These are phyloP conservation scores for Saccharomyces hybrid DNA, from an alignment of 1,139 yeast species.

Conservation along the genomic window DNA sequence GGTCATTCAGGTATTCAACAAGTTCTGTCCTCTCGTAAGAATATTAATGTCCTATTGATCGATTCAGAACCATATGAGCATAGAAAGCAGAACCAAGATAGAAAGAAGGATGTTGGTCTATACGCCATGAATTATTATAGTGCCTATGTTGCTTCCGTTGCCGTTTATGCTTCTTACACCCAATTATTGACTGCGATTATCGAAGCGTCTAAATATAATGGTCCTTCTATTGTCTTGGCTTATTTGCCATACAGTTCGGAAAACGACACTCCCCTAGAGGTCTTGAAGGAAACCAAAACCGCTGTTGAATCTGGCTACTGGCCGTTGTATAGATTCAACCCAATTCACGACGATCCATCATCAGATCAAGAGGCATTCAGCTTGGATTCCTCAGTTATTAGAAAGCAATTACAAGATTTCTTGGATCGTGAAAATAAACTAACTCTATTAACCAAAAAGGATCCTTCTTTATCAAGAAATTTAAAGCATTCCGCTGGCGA, in stretches of 20 bases:
- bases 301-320: slow-evolving; percentile 93
- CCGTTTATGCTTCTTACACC: slow-evolving; percentile 87
- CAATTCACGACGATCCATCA: slow-evolving; percentile 41
- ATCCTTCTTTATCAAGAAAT: slow-evolving; percentile 73
- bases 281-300: slow-evolving; percentile 76
- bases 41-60: slow-evolving; percentile 76
- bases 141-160: slow-evolving; percentile 89
- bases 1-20: slow-evolving; percentile 91
- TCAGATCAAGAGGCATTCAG: slow-evolving; percentile 49
- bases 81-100: slow-evolving; percentile 27
- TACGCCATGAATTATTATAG: slow-evolving; percentile 93
- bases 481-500: slow-evolving; percentile 56
- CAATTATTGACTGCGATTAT: slow-evolving; percentile 82
- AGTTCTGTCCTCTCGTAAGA: slow-evolving; percentile 65
- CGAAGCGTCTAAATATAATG: slow-evolving; percentile 81
- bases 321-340: slow-evolving; percentile 76
- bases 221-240: slow-evolving; percentile 88
- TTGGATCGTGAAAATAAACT: slow-evolving; percentile 85
- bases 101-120: slow-evolving; percentile 89
- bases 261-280: slow-evolving; percentile 59
- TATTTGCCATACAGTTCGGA: slow-evolving; percentile 73
- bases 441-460: slow-evolving; percentile 59
- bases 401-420: slow-evolving; percentile 68
- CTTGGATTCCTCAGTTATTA: slow-evolving; percentile 76
- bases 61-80: slow-evolving; percentile 77